Base-by-base conservation (phyloP, 768 basidiomycete species). In the Leccinum olivaceopallidum region DNA sequence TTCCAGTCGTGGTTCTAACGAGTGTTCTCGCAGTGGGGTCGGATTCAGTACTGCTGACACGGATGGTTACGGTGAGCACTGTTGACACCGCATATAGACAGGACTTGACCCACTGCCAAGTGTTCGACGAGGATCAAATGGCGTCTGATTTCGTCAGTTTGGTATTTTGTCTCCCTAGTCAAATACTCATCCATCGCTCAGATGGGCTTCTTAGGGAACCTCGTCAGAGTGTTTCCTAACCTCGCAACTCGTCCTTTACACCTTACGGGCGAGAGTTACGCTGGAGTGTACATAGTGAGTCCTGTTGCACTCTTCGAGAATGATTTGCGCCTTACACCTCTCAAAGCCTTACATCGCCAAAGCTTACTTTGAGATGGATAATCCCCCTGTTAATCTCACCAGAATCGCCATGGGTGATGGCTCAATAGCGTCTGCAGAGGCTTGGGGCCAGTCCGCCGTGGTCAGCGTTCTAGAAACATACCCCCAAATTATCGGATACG, bases 391-490 rank as follows among this genome's bases (percentile, higher is more conserved):
- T 32, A 84, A 82, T 10, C 78, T 91, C 32, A 76, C 83, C 1
- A 87, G 85, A 69, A 82, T 91, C 56, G 85, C 81, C 13, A 89
- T 92, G 51, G 90, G 90, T 16, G 85, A 91, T 71, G 87, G 84
- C 12, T 74, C 86, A 10, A 78, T 89, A 18, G 78, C 81, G 3
- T 77, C 81, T n/a, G 76, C 65, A 34, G 77, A 78, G 53, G 80
- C 81, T 9, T 87, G 82, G 56, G 76, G 81, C 57, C 71, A 84
- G 26, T 63, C 85, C 0, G 84, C 89, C 30, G 80, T 85, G 12
- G 85, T 89, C 67, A 65, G 80, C 58, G 77, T 87, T 32, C 71
- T 90, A 18, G 83, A 88, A 73, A 90, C 90, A 5, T 88, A 86
- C 67, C 90, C 90, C 1, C 89, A 90, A 68, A 74, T 91, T 30